A percentile compares a stretch with the other conserved stretches of the same genome.
phyloP scores from a whole-genome alignment of 805 yeast genomes.

The Groenewaldozyma tartarivorans region DNA sequence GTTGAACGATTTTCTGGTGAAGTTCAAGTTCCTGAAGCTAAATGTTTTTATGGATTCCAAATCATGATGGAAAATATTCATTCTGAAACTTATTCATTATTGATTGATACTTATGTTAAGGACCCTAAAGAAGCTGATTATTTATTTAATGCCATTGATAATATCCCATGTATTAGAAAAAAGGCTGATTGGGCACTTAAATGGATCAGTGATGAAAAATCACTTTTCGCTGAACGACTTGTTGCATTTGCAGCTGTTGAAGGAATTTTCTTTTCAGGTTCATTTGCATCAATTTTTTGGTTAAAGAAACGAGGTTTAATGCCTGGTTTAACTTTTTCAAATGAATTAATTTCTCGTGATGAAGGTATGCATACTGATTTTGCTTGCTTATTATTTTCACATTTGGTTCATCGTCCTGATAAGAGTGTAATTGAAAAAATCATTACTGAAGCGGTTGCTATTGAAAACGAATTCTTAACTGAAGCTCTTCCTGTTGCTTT shows the following conservation, averaged over 20 bases:
- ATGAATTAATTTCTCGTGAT: conserved; percentile 95
- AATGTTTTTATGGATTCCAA: conserved; percentile 98
- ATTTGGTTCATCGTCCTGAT: conserved; percentile 82
- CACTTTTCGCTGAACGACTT: conserved; percentile 88
- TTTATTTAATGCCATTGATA: conserved; percentile 91
- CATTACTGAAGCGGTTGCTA: conserved; percentile 88
- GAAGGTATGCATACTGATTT: conserved; percentile 99
- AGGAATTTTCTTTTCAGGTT: conserved; percentile 97
- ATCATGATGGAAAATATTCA: conserved; percentile 99
- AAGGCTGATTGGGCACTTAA: conserved; percentile 99
- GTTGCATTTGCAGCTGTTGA: conserved; percentile 98
- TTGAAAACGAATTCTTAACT: conserved; percentile 88
- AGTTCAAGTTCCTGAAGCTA: conserved; percentile 95
- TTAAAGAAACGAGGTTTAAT: conserved; percentile 96
- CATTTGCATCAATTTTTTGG: conserved; percentile 98
- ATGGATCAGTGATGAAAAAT: conserved; percentile 86
- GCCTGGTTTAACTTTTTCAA: conserved; percentile 98
- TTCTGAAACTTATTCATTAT: conserved; percentile 90
- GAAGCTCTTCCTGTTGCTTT: conserved; percentile 91
- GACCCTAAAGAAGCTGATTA: conserved; percentile 89
- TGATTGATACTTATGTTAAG: conserved; percentile 91
- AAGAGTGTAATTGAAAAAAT: conserved; percentile 70
- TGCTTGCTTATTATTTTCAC: conserved; percentile 91
- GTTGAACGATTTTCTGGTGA: conserved; percentile 97
- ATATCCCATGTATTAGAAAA: conserved; percentile 90